Evolutionary conservation across 2,329 filamentous ascomycete species (phyloP), one percentile per base, ranked within the genome.

Genomic region (Atkinsonella texensis): DNA sequence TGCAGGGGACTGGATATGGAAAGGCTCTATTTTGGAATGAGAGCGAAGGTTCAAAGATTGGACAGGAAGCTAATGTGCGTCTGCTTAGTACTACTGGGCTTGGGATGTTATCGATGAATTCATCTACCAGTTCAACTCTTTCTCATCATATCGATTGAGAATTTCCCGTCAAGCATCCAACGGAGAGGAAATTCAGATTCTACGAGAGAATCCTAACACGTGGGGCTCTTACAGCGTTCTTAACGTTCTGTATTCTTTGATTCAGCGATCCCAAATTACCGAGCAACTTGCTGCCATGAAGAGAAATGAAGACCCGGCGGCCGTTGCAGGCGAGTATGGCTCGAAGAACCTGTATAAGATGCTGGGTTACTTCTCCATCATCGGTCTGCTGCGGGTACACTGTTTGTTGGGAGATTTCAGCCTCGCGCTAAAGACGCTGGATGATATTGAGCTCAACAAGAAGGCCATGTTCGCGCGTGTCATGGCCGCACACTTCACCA

Each of bases 21-120:
- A 38, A 28, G 2, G 12, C 7, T 28, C 28, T 8, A 28, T 2
- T 8, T 8, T 28, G 5, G 7, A 28, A 28, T 28, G 7, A 28
- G 4, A 28, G 28, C 28, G 28, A 28, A 28, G 7, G 28, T 28
- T 23, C 35, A 38, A 15, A 38, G 6, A 38, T 15, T 38, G 15
- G 35, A 9, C 35, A 38, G 17, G 33, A 51, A 44, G 41, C 48
- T 49, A 49, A 49, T 28, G 12, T 20, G 4, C 52, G 42, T 51
- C 46, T 46, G 51, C 46, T 44, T 68, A 97, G 89, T 94, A 95
- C 75, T 96, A 91, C 76, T 98, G 93, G 93, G 93, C 93, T 42
- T 98, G 93, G 93, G 93, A 98, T 70, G 91, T 97, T 60, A 96
- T 98, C 73, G 93, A 98, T 71, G 93, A 98, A 73, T 98, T 98